phyloP scores from a whole-genome alignment of 192 early-diverging fungal species.

The Podila epigama region DNA sequence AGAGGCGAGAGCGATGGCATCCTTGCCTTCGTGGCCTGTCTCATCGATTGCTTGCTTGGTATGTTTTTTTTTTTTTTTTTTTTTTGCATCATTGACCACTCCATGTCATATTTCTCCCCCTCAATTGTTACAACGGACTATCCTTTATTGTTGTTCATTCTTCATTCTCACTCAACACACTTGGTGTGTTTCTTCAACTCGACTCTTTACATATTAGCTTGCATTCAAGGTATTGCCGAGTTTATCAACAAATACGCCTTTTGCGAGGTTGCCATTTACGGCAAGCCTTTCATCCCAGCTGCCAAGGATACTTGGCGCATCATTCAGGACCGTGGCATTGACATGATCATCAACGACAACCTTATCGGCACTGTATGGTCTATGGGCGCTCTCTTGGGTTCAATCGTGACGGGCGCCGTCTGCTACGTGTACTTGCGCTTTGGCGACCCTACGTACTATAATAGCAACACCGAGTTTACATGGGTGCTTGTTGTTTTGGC shows the following conservation, averaged over 20 bases:
- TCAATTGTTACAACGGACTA: not conserved
- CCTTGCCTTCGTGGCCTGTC: slow-evolving; percentile 41
- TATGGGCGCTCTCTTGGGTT: slow-evolving; percentile 66
- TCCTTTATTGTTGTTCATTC: slow-evolving; percentile 2
- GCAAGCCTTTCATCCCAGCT: slow-evolving; percentile 71
- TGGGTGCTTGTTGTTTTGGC: slow-evolving; percentile 63
- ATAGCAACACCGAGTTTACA: slow-evolving; percentile 18
- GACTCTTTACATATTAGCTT: not conserved
- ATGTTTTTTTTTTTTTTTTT: slow-evolving; percentile 1
- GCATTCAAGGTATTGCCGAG: slow-evolving; percentile 44
- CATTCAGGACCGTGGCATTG: slow-evolving; percentile 79
- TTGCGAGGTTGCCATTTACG: slow-evolving; percentile 91
- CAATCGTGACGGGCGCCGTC: slow-evolving; percentile 54
- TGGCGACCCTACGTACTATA: slow-evolving; percentile 6
- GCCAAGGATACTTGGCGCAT: slow-evolving; percentile 89
- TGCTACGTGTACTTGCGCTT: slow-evolving; percentile 55
- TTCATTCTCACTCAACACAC: no score
- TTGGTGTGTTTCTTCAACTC: no score
- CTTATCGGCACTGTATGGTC: slow-evolving; percentile 89
- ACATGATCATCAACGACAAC: slow-evolving; percentile 91
- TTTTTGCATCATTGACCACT: not conserved
- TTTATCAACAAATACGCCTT: slow-evolving; percentile 89
- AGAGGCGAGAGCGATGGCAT: slow-evolving; percentile 40
- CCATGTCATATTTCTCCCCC: not conserved
- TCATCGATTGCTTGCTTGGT: slow-evolving; percentile 50